Base-by-base conservation (phyloP, 192 early-diverging fungal genomes). In the Coemansia sp. region DNA sequence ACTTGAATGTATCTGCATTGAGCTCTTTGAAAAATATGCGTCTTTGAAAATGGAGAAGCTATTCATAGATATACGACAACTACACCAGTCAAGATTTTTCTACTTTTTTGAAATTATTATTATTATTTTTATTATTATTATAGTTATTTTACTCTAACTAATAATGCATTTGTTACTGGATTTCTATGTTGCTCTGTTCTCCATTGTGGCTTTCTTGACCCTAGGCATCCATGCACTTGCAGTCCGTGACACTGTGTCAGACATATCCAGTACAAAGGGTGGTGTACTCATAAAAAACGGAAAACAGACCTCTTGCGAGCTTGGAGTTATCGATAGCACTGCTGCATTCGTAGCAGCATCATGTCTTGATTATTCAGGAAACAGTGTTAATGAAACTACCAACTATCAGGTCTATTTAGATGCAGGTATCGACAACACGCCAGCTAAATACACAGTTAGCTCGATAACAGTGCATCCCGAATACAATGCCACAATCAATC, bases 361-460 rank as follows among this genome's bases (percentile, higher is more conserved):
- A 25, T 63, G 61, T 25, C 31, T 63, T 13, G 61, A 63, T 48
- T 63, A 37, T 51, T 16, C 31, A n/a, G n/a, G n/a, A 18, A 33
- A 63, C 48, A 25, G n/a, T 15, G 10, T 63, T 34, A 23, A 63
- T 16, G 18, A 18, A 13, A 20, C 31, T 34, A 51, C 31, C 16
- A 63, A 52, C 10, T 64, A 64, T 12, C 34, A 64, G 20, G 62
- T 64, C 5, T 64, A 64, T 35, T 31, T 64, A 3, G 62, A 64
- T 35, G 51, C 23, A 10, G 62, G 62, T 0, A 31, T 64, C 2
- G 61, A 65, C 53, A 42, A 42, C 42, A 57, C 25, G 0, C 63
- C 63, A 12, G 26, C 40, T 10, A 56, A 58, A 18, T 43, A 65
- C 53, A 58, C 35, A 1, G 63, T 65, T 15, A 16, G 1, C 25